Percentiles rank a stretch among this genome's conserved stretches.
phyloP scores from a whole-genome alignment of 257 asterid species.

The Ajuga chamaepitys region DNA sequence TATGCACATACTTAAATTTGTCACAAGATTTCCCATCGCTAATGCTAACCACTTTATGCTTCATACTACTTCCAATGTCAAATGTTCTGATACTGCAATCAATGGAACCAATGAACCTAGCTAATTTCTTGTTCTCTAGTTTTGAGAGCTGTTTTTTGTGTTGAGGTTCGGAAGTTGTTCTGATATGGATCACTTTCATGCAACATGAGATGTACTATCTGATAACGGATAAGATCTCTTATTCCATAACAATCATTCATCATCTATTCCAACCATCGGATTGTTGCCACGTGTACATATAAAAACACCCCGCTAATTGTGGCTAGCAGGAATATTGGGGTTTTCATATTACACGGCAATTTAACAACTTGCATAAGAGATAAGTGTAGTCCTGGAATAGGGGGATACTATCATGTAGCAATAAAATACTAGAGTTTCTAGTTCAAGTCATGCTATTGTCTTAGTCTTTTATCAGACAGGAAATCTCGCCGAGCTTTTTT shows the following conservation, averaged over 20 bases:
- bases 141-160: not conserved
- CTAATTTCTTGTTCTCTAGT: no score
- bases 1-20: not conserved
- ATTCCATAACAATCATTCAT: no score
- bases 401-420: no score
- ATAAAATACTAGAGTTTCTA: not conserved
- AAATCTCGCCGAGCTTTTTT: not conserved
- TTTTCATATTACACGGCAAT: no score
- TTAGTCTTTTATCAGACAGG: not conserved
- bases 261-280: no score
- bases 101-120: not conserved
- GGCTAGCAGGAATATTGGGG: no score
- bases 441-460: not conserved
- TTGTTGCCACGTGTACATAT: no score
- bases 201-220: not conserved
- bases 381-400: no score
- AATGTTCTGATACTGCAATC: not conserved
- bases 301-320: no score
- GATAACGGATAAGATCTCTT: no score
- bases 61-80: not conserved
- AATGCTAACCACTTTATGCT: not conserved
- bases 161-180: not conserved
- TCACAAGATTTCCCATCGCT: not conserved
- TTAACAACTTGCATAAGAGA: no score
- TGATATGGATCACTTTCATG: not conserved